These are phyloP conservation scores for Posidonia oceanica DNA, from an alignment of 116 monocot genomes.

Conservation along the genomic window DNA sequence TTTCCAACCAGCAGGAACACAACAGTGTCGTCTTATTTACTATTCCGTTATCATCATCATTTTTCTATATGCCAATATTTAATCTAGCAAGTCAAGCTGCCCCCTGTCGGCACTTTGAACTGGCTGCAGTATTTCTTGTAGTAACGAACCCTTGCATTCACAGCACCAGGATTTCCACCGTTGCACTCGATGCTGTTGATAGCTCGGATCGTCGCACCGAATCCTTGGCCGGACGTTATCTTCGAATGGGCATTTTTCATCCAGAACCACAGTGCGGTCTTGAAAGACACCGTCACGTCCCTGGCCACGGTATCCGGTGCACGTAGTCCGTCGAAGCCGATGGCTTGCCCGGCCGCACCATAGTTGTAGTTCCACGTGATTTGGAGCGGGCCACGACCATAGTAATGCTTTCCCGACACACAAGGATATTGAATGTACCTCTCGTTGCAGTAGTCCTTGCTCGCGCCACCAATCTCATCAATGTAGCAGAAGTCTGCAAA, in stretches of 20 bases:
- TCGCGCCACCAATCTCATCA: slow-evolving; percentile 32
- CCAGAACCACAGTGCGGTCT: slow-evolving; percentile 57
- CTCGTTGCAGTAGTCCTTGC: slow-evolving; percentile 28
- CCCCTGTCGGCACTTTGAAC: slow-evolving; percentile 36
- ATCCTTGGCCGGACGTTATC: slow-evolving; percentile 24
- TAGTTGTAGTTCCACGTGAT: slow-evolving; percentile 65
- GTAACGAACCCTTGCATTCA: slow-evolving; percentile 22
- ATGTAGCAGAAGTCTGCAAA: no score
- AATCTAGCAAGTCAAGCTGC: slow-evolving; percentile 40
- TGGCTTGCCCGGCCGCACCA: slow-evolving; percentile 29
- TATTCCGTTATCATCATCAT: no score
- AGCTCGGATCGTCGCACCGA: slow-evolving; percentile 53
- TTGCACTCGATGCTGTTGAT: slow-evolving; percentile 38
- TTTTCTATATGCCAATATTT: no score
- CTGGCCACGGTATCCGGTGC: slow-evolving; percentile 35
- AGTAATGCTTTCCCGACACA: slow-evolving; percentile 20
- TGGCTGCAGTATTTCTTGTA: slow-evolving; percentile 42
- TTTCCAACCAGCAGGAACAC: no score
- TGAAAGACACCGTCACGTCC: slow-evolving; percentile 30
- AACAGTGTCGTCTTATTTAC: no score
- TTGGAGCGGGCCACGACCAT: no score
- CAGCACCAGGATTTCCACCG: slow-evolving; percentile 13
- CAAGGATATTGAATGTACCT: slow-evolving; percentile 28
- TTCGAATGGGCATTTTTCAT: slow-evolving; percentile 29
- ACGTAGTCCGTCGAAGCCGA: slow-evolving; percentile 47